phyloP scores from a whole-genome alignment of 2,329 filamentous ascomycete genomes.

The Sarocladiaceae sp. region DNA sequence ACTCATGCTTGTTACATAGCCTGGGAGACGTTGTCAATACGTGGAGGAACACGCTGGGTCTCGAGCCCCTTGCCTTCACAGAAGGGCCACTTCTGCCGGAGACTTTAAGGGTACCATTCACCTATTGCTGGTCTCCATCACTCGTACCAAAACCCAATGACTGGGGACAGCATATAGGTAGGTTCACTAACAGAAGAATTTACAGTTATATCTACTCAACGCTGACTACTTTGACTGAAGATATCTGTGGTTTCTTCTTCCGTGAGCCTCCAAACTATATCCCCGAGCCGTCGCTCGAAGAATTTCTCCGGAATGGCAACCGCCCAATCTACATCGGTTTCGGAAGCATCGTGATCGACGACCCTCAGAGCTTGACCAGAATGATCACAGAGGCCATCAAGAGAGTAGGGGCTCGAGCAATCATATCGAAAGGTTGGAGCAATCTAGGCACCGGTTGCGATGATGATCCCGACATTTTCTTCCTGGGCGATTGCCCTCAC shows the following conservation, averaged over 20 bases:
- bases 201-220: background rate
- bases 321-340: slow-evolving; percentile 66
- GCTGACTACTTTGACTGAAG: slow-evolving; percentile 11
- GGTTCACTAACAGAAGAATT: background rate
- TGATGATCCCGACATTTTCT: slow-evolving; percentile 53
- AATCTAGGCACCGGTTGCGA: slow-evolving; percentile 48
- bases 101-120: slow-evolving; percentile 63
- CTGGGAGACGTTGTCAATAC: slow-evolving; percentile 53
- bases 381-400: slow-evolving; percentile 62
- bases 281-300: slow-evolving; percentile 44
- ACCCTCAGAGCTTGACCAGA: slow-evolving; percentile 56
- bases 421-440: slow-evolving; percentile 69
- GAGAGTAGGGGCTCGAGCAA: slow-evolving; percentile 55
- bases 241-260: slow-evolving; percentile 60
- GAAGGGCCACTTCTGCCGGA: slow-evolving; percentile 66
- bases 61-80: slow-evolving; percentile 63
- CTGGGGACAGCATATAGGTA: slow-evolving; percentile 56
- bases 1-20: too few species aligned
- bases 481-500: slow-evolving; percentile 66
- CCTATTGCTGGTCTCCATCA: slow-evolving; percentile 71
- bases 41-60: slow-evolving; percentile 50
- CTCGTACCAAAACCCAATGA: slow-evolving; percentile 60
- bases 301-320: slow-evolving; percentile 51
- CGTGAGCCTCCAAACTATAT: slow-evolving; percentile 49
- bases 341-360: slow-evolving; percentile 65